Evolutionary conservation across 306 rosid genomes (phyloP), one percentile per base, ranked within the genome.

Genomic region (Castanea mollissima): DNA sequence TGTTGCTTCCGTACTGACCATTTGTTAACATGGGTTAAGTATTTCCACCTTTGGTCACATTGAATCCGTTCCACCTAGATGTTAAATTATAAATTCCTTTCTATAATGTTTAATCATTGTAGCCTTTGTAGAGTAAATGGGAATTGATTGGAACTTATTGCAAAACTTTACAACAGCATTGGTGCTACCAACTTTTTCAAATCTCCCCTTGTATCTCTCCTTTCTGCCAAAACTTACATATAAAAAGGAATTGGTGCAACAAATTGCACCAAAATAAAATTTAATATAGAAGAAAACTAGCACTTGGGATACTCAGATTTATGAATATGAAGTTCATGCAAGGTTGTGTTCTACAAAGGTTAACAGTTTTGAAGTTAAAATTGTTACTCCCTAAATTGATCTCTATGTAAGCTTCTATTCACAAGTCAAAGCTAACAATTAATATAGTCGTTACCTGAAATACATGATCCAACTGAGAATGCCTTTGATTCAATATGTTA

Each of bases 401-500:
- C 49, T 34, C 13, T 67, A 7, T 8, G 21, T 34, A 9, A 31
- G 70, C 32, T 31, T 34, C 52, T 18, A 67, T 10, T 67, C 27
- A 8, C 25, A 35, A 19, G 25, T 67, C 25, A 19, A 67, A 34
- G 51, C 35, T 34, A 67, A 18, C 25, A 67, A 67, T 31, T 64
- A 35, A 15, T 5, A 34, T 35, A 12, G 58, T 73, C 3, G 16
- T 20, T 63, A 73, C 27, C n/a, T 58, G 29, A 38, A 68, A 58
- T 19, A 58, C 20, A 73, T 64, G 19, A 15, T 68, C 32, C 74
- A 8, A 57, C 15, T 18, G 27, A 80, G 18, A 27, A 38, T 15
- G 25, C 32, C 46, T 69, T 75, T 69, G 68, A 55, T 74, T 74
- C 52, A 25, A 51, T 55, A 32, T 80, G 35, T 74, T 68, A 19